These are phyloP conservation scores for Trichoderma sp. DNA, from an alignment of 2,329 filamentous ascomycete species.

Conservation along the genomic window DNA sequence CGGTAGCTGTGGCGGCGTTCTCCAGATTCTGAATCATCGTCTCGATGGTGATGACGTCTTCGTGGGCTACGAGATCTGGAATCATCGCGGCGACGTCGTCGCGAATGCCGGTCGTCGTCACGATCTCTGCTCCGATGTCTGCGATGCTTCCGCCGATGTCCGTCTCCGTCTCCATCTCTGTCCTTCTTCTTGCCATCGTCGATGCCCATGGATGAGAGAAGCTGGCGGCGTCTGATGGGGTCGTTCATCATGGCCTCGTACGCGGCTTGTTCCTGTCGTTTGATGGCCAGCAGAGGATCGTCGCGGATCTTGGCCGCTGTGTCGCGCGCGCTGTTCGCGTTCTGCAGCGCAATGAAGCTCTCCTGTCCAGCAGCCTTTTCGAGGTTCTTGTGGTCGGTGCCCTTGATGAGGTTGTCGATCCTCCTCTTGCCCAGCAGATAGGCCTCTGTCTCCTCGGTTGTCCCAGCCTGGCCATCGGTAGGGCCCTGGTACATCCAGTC, in stretches of 20 bases:
- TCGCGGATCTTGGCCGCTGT: constrained; percentile 82
- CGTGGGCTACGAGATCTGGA: constrained; percentile 46
- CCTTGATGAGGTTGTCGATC: constrained; percentile 79
- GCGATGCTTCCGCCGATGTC: constrained; percentile 43
- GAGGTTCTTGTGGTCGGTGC: constrained; percentile 74
- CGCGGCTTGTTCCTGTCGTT: constrained; percentile 81
- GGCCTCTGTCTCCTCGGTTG: constrained; percentile 85
- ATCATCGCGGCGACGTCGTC: constrained; percentile 43
- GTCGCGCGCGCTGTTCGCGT: constrained; percentile 73
- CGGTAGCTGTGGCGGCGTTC: constrained; percentile 26
- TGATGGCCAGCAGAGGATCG: constrained; percentile 90
- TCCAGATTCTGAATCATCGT: constrained; percentile 30
- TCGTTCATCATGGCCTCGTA: constrained; percentile 80
- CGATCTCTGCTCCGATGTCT: constrained; percentile 43
- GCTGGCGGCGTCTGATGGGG: constrained; percentile 62
- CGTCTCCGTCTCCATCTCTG: constrained; percentile 25
- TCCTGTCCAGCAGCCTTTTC: constrained; percentile 69
- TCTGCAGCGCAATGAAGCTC: constrained; percentile 58
- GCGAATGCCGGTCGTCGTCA: constrained; percentile 30
- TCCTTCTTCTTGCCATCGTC: constrained; percentile 46
- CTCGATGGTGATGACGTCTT: constrained; percentile 26
- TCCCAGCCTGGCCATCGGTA: constrained; percentile 70
- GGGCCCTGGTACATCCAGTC: constrained; percentile 99
- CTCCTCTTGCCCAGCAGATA: constrained; percentile 90
- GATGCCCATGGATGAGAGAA: constrained; percentile 63